Percentiles rank a stretch among this genome's conserved stretches.
phyloP scores from a whole-genome alignment of 148 eudicot genomes.

The Arbutus unedo region DNA sequence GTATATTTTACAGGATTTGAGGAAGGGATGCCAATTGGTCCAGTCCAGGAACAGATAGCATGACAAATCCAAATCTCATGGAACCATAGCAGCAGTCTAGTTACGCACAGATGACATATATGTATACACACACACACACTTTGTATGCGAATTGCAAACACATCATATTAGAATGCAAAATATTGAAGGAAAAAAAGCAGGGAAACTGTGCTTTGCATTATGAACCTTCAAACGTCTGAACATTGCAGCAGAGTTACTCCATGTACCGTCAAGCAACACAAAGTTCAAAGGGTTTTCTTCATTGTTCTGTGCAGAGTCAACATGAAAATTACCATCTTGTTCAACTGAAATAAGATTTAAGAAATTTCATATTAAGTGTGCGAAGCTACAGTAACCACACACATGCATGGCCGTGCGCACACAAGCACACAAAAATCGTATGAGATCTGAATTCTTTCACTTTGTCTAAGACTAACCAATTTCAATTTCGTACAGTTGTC shows the following conservation, averaged over 20 bases:
- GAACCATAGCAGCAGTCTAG: background rate
- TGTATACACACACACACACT: background rate
- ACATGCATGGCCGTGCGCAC: background rate
- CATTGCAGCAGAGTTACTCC: slow-evolving; percentile 97
- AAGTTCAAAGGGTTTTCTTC: slow-evolving; percentile 50
- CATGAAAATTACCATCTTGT: slow-evolving; percentile 12
- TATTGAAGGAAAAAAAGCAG: slow-evolving; percentile 3
- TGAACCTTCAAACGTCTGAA: slow-evolving; percentile 83
- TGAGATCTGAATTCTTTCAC: background rate
- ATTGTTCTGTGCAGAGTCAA: slow-evolving; percentile 40
- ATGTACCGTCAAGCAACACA: slow-evolving; percentile 88
- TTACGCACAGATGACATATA: background rate
- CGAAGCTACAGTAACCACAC: slow-evolving; percentile 8
- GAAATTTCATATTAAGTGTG: background rate
- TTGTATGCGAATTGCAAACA: background rate
- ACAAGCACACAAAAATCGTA: background rate
- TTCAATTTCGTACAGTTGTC: background rate
- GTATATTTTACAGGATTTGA: background rate
- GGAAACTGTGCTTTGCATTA: background rate
- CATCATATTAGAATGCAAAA: background rate
- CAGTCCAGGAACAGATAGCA: background rate
- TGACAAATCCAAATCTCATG: background rate
- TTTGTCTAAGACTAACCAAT: background rate
- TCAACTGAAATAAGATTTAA: slow-evolving; percentile 18
- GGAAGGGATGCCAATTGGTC: background rate